These are phyloP conservation scores for Tilletia walkeri DNA, from an alignment of 1,284 basidiomycete genomes.

Conservation along the genomic window DNA sequence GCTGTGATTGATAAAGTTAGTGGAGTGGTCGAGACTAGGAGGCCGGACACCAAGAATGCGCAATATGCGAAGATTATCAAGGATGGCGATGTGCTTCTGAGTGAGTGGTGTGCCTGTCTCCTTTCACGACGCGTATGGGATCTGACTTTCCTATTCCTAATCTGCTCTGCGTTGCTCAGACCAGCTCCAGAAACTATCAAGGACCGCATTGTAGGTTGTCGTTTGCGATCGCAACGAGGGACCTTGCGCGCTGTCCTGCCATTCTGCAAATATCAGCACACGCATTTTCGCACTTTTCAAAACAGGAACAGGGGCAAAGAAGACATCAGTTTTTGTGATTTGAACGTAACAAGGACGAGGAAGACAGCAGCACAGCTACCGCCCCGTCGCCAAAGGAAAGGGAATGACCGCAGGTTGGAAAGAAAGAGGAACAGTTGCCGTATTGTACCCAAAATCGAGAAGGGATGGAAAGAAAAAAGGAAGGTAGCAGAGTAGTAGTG, in stretches of 20 bases:
- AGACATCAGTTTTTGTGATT: neutral
- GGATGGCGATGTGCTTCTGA: conserved; percentile 83
- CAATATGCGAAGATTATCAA: conserved; percentile 87
- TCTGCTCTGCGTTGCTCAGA: conserved; percentile 26
- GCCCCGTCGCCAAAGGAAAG: too few relatives aligned
- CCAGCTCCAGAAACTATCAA: conserved; percentile 53
- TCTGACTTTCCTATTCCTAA: too few relatives aligned
- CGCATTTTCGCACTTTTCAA: neutral
- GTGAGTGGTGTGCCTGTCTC: conserved; percentile 27
- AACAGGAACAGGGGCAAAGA: neutral
- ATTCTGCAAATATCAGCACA: too few relatives aligned
- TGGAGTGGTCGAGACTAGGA: conserved; percentile 89
- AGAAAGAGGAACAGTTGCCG: neutral
- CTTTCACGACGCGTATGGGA: neutral
- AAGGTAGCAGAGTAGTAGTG: neutral
- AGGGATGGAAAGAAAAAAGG: neutral
- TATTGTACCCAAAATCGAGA: neutral
- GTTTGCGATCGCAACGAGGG: too few relatives aligned
- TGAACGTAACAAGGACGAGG: neutral
- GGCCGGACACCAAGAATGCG: conserved; percentile 76
- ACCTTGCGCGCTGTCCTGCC: neutral
- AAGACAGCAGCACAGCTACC: neutral
- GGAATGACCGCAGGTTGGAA: too few relatives aligned
- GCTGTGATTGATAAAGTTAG: conserved; percentile 91
- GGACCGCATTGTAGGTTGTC: conserved; percentile 46